Conservation (phyloP, 345 rosid genomes). For the Gossypioides kirkii region DNA sequence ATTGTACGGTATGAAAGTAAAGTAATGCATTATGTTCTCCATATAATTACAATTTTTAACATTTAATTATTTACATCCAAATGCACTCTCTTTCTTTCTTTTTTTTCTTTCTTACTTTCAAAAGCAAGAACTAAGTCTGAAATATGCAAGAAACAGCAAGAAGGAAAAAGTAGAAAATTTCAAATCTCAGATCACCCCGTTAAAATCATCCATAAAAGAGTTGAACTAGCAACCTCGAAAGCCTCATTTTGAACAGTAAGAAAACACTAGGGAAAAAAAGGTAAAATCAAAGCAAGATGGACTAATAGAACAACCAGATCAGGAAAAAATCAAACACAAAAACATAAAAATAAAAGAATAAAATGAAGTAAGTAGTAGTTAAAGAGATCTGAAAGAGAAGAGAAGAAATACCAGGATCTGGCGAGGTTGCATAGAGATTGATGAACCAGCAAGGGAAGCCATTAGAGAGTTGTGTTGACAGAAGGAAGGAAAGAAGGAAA, state of each 20-base stretch:
- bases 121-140: background rate
- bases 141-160: too few relatives aligned
- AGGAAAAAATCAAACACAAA: background rate
- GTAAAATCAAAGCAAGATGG: background rate
- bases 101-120: background rate
- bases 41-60: background rate
- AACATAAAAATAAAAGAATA: background rate
- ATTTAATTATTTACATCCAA: too few relatives aligned
- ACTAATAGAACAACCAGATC: background rate
- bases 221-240: background rate
- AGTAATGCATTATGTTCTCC: constrained; percentile 1
- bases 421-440: constrained; percentile 35
- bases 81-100: too few relatives aligned
- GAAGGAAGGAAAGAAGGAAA: background rate
- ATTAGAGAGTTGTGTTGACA: constrained; percentile 27
- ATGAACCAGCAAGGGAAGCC: constrained; percentile 38
- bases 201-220: background rate
- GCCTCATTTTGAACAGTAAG: background rate
- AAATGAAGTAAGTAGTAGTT: background rate
- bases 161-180: background rate
- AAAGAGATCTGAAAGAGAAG: background rate
- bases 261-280: background rate
- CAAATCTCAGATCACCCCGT: constrained; percentile 8
- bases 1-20: background rate
- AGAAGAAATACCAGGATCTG: constrained; percentile 16